Evolutionary conservation across 2,329 filamentous ascomycete species (phyloP), one percentile per base, ranked within the genome.

Genomic region (Incumbomyces lentus): DNA sequence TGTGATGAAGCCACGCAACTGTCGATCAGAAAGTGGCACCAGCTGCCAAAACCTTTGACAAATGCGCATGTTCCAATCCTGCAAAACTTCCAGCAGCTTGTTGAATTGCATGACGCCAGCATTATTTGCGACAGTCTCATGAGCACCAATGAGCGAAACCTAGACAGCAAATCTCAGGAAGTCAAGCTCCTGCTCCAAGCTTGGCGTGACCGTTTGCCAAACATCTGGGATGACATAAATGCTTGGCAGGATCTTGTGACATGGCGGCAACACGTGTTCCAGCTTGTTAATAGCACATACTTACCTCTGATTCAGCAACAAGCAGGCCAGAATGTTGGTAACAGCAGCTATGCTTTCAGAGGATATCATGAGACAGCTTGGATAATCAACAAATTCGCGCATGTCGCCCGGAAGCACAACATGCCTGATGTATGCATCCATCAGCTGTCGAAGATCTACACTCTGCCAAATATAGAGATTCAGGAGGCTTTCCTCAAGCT

Each of bases 171-270:
- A 66, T 95, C 89, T 16, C 86, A 89, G 48, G 93, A 99, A 68
- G 76, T 98, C 2, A 98, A 98, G 68, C 69, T 98, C 44, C 78
- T 96, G 2, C 76, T 98, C 4, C 87, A 87, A 46, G 92, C 90
- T 6, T 99, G 92, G 92, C 81, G 92, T 48, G 92, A 99, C 62
- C 79, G 92, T 40, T 70, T 98, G 44, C 92, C 92, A 1, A 99
- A 99, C 60, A 84, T 95, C 2, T 99, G 92, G 92, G 92, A 99
- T 63, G 92, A 99, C 63, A 98, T 99, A 64, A 95, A 93, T 54
- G 87, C 92, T 33, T 99, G 92, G 92, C 92, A 98, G 64, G 93
- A 98, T 62, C 72, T 99, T 34, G 92, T 99, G n/a, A 98, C 92
- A 1, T 99, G 92, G 92, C 81, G 92, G 56, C 93, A 98, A 63